Evolutionary conservation across 495 filamentous ascomycete genomes (phyloP).

Genomic region (Penicillium paradoxum): DNA sequence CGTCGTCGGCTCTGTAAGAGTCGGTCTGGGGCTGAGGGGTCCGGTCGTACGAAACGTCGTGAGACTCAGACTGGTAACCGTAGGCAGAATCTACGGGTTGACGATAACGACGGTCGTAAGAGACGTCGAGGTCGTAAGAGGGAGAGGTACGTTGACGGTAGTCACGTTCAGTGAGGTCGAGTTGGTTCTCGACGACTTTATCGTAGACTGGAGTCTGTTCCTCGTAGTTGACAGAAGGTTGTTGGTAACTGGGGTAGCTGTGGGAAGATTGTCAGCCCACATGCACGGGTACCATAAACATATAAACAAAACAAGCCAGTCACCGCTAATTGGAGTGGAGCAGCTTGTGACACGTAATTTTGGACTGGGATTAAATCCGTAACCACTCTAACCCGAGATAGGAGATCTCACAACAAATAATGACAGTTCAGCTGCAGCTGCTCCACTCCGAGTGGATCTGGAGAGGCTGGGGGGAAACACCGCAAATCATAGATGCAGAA

Average conservation of each 20-base stretch:
- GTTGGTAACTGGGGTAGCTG: conserved; percentile 50
- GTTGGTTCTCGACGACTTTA: conserved; percentile 49
- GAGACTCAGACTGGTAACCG: conserved; percentile 24
- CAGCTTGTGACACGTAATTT: conserved; percentile 37
- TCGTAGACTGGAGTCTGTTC: conserved; percentile 47
- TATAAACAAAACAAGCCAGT: conserved; percentile 29
- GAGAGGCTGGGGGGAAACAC: conserved; percentile 5
- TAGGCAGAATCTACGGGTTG: conserved; percentile 29
- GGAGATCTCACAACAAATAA: conserved; percentile 23
- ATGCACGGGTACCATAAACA: conserved; percentile 20
- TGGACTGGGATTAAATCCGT: conserved; percentile 31
- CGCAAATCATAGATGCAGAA: background rate
- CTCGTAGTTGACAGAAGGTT: conserved; percentile 54
- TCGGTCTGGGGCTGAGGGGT: conserved; percentile 23
- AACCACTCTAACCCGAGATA: conserved; percentile 23
- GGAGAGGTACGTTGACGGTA: conserved; percentile 76
- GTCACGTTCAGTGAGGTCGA: conserved; percentile 81
- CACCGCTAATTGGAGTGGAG: conserved; percentile 33
- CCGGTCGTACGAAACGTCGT: conserved; percentile 32
- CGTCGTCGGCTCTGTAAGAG: conserved; percentile 29
- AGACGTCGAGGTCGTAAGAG: conserved; percentile 59
- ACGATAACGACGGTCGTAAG: conserved; percentile 48
- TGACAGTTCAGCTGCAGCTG: conserved; percentile 5
- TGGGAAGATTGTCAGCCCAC: conserved; percentile 25
- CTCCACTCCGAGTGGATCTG: background rate